phyloP scores from a whole-genome alignment of 192 early-diverging fungal species.

The Backusella circina region DNA sequence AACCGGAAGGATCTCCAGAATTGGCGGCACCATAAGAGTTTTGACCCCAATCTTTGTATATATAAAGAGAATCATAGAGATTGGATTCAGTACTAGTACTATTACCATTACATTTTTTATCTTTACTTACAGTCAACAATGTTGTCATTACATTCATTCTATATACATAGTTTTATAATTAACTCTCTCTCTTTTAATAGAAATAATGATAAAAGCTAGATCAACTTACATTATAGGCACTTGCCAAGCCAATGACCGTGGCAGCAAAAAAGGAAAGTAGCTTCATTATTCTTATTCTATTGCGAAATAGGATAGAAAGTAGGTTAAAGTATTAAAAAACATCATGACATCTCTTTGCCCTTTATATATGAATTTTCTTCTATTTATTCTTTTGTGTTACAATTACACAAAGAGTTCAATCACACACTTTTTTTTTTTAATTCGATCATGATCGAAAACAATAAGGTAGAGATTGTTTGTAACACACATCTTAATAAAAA shows the following conservation, averaged over 20 bases:
- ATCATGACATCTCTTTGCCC: not conserved
- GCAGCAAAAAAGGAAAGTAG: not conserved
- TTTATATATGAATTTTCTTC: not conserved
- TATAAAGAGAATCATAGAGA: not conserved
- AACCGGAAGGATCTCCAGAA: constrained; percentile 10
- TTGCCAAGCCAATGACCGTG: not conserved
- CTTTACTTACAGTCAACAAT: constrained; percentile 29
- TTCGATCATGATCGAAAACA: not conserved
- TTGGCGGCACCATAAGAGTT: constrained; percentile 37
- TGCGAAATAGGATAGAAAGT: not conserved
- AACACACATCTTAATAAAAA: constrained; percentile 2
- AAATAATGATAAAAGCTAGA: not conserved
- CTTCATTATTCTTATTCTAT: not conserved
- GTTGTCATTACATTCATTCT: constrained; percentile 37
- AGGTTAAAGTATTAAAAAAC: not conserved
- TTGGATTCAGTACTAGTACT: not conserved
- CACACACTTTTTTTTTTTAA: not conserved
- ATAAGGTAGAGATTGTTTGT: not conserved
- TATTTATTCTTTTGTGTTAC: not conserved
- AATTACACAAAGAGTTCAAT: not conserved
- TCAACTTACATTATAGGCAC: not conserved
- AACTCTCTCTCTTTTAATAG: not conserved
- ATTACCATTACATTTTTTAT: not conserved
- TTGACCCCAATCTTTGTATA: constrained; percentile 32
- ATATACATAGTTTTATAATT: not conserved